A percentile compares a stretch with the other conserved stretches of the same genome.
phyloP scores from a whole-genome alignment of 108 stramenopile species.

The Cyclostephanos invisitatus region DNA sequence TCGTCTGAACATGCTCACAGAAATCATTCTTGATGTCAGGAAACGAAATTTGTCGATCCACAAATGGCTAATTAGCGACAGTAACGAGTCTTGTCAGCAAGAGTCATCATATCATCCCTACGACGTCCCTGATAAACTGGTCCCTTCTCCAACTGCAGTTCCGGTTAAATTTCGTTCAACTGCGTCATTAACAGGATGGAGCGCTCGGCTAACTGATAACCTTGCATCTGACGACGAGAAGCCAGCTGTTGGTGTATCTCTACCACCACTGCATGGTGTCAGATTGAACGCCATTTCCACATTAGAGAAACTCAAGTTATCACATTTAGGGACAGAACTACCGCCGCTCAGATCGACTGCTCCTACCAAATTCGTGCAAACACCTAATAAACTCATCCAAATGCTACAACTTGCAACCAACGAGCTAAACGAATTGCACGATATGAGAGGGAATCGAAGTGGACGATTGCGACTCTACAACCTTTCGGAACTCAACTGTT shows the following conservation, averaged over 20 bases:
- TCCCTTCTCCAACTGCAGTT: not conserved
- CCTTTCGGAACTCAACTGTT: conserved; percentile 12
- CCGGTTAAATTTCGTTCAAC: not conserved
- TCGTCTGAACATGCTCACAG: not conserved
- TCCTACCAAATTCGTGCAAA: conserved; percentile 14
- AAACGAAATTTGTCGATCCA: conserved; percentile 16
- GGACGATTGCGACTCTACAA: conserved; percentile 19
- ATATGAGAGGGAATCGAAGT: conserved; percentile 7
- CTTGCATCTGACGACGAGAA: not conserved
- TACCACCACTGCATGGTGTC: not conserved
- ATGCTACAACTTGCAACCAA: conserved; percentile 25
- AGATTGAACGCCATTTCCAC: not conserved
- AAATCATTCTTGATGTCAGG: conserved; percentile 19
- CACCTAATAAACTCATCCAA: conserved; percentile 27
- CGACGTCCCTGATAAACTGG: not conserved
- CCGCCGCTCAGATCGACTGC: conserved; percentile 8
- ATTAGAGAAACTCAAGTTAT: conserved; percentile 2
- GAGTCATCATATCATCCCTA: not conserved
- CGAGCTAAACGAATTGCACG: conserved; percentile 35
- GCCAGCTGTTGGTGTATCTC: not conserved
- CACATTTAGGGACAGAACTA: conserved; percentile 15
- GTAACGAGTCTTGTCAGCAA: not conserved
- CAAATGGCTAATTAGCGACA: conserved; percentile 11
- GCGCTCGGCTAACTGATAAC: not conserved
- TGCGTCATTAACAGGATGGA: not conserved